Evolutionary conservation across 495 filamentous ascomycete species (phyloP).

Genomic region (Penicillium argentinense): DNA sequence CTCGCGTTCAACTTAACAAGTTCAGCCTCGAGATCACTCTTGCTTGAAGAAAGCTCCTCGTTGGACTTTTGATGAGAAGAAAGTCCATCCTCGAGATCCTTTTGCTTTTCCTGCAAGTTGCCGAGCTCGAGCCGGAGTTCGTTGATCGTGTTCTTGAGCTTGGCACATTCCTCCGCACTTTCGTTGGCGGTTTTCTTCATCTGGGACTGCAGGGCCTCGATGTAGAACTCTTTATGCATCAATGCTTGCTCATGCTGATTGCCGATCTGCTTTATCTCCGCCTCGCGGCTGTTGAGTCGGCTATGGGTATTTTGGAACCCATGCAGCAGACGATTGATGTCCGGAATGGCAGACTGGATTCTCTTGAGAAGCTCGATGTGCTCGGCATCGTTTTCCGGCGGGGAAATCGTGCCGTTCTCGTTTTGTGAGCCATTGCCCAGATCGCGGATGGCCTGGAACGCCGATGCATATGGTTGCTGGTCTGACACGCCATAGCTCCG

Average conservation of each 20-base stretch:
- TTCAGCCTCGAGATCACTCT: slow-evolving; percentile 48
- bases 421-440: slow-evolving; percentile 21
- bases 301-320: slow-evolving; percentile 47
- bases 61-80: slow-evolving; percentile 40
- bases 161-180: slow-evolving; percentile 47
- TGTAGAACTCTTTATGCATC: slow-evolving; percentile 54
- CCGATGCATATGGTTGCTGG: slow-evolving; percentile 26
- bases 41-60: slow-evolving; percentile 38
- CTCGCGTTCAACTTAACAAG: slow-evolving; percentile 50
- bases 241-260: slow-evolving; percentile 47
- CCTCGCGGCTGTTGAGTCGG: slow-evolving; percentile 43
- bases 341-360: slow-evolving; percentile 51
- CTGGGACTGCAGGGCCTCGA: slow-evolving; percentile 52
- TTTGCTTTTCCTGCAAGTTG: slow-evolving; percentile 56
- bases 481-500: slow-evolving; percentile 32
- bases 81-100: slow-evolving; percentile 47
- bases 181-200: slow-evolving; percentile 53
- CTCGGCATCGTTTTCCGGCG: slow-evolving; percentile 36
- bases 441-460: slow-evolving; percentile 36
- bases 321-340: slow-evolving; percentile 47
- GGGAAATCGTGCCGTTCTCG: slow-evolving; percentile 33
- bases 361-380: slow-evolving; percentile 46
- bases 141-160: slow-evolving; percentile 48
- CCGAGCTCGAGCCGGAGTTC: slow-evolving; percentile 56
- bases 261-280: slow-evolving; percentile 46